Evolutionary conservation across 2,329 filamentous ascomycete genomes (phyloP), one percentile per base, ranked within the genome.

Genomic region (Fusarium paranaense): DNA sequence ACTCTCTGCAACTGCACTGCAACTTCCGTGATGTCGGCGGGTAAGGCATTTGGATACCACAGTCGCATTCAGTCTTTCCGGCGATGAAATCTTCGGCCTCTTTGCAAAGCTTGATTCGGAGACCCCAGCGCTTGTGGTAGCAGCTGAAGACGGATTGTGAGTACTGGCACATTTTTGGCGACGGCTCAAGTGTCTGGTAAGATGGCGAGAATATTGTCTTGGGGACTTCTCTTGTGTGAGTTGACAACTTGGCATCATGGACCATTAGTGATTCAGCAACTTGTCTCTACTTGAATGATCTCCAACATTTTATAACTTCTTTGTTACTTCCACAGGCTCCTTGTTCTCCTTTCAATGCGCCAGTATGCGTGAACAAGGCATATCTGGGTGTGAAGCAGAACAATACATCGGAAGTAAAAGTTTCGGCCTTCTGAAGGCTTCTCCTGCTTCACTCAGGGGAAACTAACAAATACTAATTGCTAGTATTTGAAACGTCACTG

Each of bases 91-190:
- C 67, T 18, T 76, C 33, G 37, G 68, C 73, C 4, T 59, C 60
- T 30, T 62, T 35, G 64, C 80, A 82, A 5, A 42, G 58, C 59
- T 70, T 77, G 27, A 78, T 64, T 25, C 75, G 69, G 16, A 70
- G 67, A 35, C 80, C 78, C 81, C 78, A 80, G 33, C 64, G 35
- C 32, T 73, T 59, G 67, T 82, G 80, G 6, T 52, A 25, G 75
- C 80, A 81, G 33, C 32, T 32, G 60, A 79, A 82, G 37, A 79
- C 33, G 35, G 71, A 71, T 35, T 74, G 75, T 9, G 69, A 42
- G 72, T 81, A 80, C 13, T 61, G 69, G 60, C 81, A 81, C 81
- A 83, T 82, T n/a, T 10, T 56, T 32, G 54, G 38, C 22, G 52
- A n/a, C n/a, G 27, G 11, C 27, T 20, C 27, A 54, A 20, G 4